A percentile compares a stretch with the other conserved stretches of the same genome.
These are phyloP conservation scores for Cyberlindnera nakhonratchasimensis DNA, from an alignment of 805 yeast genomes.

Conservation along the genomic window DNA sequence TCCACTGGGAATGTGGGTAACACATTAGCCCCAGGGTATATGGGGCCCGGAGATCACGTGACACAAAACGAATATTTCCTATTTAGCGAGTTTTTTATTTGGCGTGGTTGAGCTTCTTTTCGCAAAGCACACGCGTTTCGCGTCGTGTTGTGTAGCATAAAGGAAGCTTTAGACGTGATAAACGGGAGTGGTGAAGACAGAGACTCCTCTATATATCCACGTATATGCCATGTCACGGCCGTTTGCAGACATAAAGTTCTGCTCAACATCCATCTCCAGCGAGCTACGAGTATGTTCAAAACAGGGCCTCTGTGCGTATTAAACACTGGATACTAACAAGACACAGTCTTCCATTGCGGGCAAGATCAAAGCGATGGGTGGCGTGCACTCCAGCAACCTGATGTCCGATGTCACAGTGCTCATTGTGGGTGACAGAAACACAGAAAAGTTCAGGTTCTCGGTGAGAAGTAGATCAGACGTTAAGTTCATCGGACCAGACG, in stretches of 20 bases:
- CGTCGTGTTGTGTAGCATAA: no score
- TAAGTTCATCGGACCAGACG: slow-evolving; percentile 45
- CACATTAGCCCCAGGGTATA: no score
- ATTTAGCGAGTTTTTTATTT: no score
- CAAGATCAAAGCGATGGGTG: slow-evolving; percentile 56
- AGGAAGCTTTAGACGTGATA: no score
- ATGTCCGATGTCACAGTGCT: slow-evolving; percentile 58
- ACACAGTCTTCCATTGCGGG: slow-evolving; percentile 36
- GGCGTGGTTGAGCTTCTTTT: no score
- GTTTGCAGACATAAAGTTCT: slow-evolving; percentile 23
- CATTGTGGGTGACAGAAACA: slow-evolving; percentile 54
- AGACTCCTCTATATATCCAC: no score
- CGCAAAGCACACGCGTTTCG: no score
- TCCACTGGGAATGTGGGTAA: no score
- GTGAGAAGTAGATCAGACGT: slow-evolving; percentile 54
- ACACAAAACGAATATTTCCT: no score
- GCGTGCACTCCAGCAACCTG: slow-evolving; percentile 50
- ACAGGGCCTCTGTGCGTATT: not conserved
- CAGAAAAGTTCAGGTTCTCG: slow-evolving; percentile 53
- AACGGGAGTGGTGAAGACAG: no score
- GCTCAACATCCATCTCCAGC: slow-evolving; percentile 27
- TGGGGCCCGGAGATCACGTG: no score
- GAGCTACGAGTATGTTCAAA: slow-evolving; percentile 19
- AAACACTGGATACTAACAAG: not conserved
- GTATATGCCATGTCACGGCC: slow-evolving; percentile 25